A percentile compares a stretch with the other conserved stretches of the same genome.
Conservation (phyloP, 2,329 filamentous ascomycete genomes). For the Rhynchosporium agropyri region DNA sequence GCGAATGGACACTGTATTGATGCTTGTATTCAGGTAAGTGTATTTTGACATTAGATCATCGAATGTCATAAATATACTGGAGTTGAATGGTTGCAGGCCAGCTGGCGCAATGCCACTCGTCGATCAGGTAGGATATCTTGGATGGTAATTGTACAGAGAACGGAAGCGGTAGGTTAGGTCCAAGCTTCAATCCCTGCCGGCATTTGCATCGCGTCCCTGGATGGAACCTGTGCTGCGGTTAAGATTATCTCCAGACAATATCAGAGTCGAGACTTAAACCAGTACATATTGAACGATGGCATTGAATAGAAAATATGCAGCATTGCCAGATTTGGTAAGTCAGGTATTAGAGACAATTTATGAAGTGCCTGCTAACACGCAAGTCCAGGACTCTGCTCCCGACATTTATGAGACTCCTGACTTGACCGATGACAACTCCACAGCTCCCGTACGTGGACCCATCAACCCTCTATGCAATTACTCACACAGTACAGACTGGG, state of each 20-base stretch:
- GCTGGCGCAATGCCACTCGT: too few species aligned
- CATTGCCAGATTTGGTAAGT: constrained; percentile 74
- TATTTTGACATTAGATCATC: too few species aligned
- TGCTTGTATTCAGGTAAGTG: too few species aligned
- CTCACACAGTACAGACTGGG: constrained; percentile 35
- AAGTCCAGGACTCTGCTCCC: constrained; percentile 80
- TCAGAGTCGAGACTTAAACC: too few species aligned
- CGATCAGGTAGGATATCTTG: too few species aligned
- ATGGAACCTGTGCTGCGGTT: not conserved
- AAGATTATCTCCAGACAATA: not conserved
- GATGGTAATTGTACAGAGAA: not conserved
- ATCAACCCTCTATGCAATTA: not conserved
- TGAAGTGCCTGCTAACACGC: constrained; percentile 3
- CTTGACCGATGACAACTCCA: constrained; percentile 86
- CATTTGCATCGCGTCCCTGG: constrained; percentile 5
- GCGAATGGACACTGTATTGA: not conserved
- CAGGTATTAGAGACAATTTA: not conserved
- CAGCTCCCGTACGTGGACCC: constrained; percentile 66
- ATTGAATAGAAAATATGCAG: constrained; percentile 79
- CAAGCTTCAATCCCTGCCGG: constrained; percentile 25
- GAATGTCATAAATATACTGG: too few species aligned
- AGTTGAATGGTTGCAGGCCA: too few species aligned
- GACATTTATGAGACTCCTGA: constrained; percentile 98
- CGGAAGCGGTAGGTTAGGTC: constrained; percentile 17
- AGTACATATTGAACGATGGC: constrained; percentile 56